Conservation (phyloP, 345 rosid species). For the Eucalyptus erythrocorys region DNA sequence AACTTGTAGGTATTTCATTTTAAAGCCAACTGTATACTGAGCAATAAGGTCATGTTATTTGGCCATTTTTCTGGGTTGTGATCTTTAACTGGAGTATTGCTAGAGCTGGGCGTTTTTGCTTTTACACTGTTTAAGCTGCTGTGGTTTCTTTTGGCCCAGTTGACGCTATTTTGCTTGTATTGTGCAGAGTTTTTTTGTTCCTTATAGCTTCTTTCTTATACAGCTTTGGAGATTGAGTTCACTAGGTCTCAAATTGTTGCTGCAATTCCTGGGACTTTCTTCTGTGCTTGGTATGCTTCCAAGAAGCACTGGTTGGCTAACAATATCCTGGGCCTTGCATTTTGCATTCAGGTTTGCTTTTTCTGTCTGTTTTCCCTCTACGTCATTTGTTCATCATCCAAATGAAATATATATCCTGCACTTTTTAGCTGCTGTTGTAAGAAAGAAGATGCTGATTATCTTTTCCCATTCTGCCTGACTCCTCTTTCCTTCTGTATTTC, state of each 20-base stretch:
- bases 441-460: not conserved
- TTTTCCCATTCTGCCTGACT: not conserved
- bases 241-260: conserved; percentile 89
- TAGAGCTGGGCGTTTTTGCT: not conserved
- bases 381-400: not conserved
- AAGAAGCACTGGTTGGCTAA: conserved; percentile 99
- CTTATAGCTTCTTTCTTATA: conserved; percentile 21
- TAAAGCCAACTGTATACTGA: not conserved
- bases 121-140: not conserved
- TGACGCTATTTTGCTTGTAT: conserved; percentile 12
- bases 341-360: conserved; percentile 87
- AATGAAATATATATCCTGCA: not conserved
- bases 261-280: conserved; percentile 92
- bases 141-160: conserved; percentile 11
- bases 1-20: not conserved
- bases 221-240: conserved; percentile 97
- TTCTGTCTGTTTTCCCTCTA: not conserved
- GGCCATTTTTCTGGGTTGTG: not conserved
- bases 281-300: conserved; percentile 97
- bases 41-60: not conserved
- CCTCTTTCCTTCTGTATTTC: not conserved
- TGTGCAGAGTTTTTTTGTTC: conserved; percentile 28
- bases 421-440: not conserved
- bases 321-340: conserved; percentile 86
- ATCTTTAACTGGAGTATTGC: not conserved